Conservation (phyloP, 2,329 filamentous ascomycete genomes). For the Simplicillium aogashimaense region DNA sequence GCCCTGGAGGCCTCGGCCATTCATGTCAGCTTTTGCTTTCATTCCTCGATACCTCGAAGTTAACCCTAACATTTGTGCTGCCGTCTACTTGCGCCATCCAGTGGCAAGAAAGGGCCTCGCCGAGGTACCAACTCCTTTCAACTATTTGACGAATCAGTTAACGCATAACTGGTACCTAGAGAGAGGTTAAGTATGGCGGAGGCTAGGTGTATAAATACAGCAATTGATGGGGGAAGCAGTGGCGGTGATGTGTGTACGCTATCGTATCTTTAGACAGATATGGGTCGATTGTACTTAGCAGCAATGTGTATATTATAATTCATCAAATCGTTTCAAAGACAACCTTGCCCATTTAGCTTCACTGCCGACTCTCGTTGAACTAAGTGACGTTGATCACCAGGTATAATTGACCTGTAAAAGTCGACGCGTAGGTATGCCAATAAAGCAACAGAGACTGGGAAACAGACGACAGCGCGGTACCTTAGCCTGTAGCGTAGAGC, state of each 20-base stretch:
- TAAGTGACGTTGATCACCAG: no score
- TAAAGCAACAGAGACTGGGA: no score
- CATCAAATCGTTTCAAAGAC: no score
- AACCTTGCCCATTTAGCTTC: no score
- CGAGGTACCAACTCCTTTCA: conserved; percentile 80
- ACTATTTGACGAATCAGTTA: conserved; percentile 58
- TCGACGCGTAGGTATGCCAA: no score
- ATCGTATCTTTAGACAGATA: not conserved
- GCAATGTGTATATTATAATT: no score
- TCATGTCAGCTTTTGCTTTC: conserved; percentile 87
- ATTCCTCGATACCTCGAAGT: conserved; percentile 94
- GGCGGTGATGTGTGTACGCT: not conserved
- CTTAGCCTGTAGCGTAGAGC: no score
- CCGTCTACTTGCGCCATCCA: conserved; percentile 89
- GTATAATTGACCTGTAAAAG: no score
- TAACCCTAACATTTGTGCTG: conserved; percentile 92
- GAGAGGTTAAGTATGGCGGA: conserved; percentile 48
- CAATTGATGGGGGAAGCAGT: not conserved
- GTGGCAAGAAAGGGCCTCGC: conserved; percentile 73
- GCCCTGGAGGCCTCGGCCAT: conserved; percentile 79
- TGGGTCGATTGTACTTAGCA: no score
- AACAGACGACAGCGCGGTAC: no score
- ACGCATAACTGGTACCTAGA: conserved; percentile 93
- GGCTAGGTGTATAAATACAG: not conserved
- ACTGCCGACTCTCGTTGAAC: no score